Evolutionary conservation across 331 rosid genomes (phyloP).

Genomic region (Quercus lobata): DNA sequence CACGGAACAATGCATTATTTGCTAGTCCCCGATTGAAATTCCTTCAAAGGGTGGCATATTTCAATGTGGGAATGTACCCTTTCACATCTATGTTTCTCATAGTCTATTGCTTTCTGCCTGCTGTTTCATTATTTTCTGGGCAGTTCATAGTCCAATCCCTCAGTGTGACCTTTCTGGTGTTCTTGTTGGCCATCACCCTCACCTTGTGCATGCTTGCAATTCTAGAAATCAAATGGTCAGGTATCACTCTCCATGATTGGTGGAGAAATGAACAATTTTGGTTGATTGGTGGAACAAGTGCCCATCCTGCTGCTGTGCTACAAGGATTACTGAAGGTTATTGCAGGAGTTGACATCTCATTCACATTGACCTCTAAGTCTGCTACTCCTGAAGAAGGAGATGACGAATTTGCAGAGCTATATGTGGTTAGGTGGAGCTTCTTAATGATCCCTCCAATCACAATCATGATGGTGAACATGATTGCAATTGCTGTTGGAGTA

Average conservation of each 20-base stretch:
- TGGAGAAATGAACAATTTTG: constrained; percentile 92
- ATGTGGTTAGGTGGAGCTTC: constrained; percentile 77
- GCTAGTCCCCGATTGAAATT: constrained; percentile 73
- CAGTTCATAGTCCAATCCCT: constrained; percentile 76
- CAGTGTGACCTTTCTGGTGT: constrained; percentile 55
- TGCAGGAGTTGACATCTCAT: constrained; percentile 84
- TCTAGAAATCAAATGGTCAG: constrained; percentile 82
- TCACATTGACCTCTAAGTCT: constrained; percentile 81
- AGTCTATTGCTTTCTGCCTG: constrained; percentile 76
- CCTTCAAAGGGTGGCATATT: constrained; percentile 76
- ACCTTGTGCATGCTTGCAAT: constrained; percentile 70
- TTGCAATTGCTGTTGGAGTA: constrained; percentile 75
- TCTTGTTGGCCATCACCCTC: constrained; percentile 66
- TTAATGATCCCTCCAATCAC: constrained; percentile 78
- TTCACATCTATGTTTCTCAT: constrained; percentile 75
- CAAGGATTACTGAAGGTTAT: constrained; percentile 80
- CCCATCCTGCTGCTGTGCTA: constrained; percentile 82
- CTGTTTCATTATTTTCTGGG: constrained; percentile 68
- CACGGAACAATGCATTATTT: constrained; percentile 66
- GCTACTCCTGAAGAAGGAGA: constrained; percentile 77
- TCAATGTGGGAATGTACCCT: constrained; percentile 90
- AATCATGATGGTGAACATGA: constrained; percentile 79
- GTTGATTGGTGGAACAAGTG: constrained; percentile 87
- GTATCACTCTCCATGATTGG: constrained; percentile 79
- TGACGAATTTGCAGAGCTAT: constrained; percentile 76